phyloP scores from a whole-genome alignment of 768 basidiomycete species.

The Omphalotus guepiniiformis region DNA sequence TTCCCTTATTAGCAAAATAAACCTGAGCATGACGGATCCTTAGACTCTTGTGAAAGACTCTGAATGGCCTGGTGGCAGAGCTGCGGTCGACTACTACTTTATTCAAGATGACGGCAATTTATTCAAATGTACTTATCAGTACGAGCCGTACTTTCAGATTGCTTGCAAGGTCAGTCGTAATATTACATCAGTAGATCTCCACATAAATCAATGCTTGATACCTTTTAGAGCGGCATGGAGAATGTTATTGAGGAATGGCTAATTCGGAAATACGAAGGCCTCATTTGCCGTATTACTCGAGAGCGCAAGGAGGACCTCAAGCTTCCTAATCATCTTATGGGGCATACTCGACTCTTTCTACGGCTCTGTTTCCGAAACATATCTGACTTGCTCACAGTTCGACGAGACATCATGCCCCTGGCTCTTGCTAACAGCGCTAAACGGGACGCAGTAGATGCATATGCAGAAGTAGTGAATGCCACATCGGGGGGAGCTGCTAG shows the following conservation, averaged over 20 bases:
- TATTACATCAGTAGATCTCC: neutral
- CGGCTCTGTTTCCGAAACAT: conserved; percentile 90
- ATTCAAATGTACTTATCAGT: conserved; percentile 91
- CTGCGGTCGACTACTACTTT: conserved; percentile 95
- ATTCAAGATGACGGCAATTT: conserved; percentile 94
- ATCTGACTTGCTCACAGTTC: conserved; percentile 83
- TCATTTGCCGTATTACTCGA: conserved; percentile 73
- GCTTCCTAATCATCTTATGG: conserved; percentile 94
- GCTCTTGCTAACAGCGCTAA: conserved; percentile 89
- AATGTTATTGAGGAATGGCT: conserved; percentile 94
- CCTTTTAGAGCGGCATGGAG: conserved; percentile 71
- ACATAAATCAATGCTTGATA: conserved; percentile 6
- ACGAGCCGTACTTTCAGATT: conserved; percentile 94
- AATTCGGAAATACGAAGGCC: conserved; percentile 87
- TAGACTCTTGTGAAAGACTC: conserved; percentile 87
- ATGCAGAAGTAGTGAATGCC: conserved; percentile 90
- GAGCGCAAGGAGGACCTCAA: conserved; percentile 91
- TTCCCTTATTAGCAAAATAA: neutral
- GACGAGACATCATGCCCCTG: conserved; percentile 85
- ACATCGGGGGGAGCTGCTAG: conserved; percentile 55
- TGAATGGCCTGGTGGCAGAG: conserved; percentile 76
- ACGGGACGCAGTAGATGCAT: conserved; percentile 93
- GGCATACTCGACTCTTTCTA: conserved; percentile 86
- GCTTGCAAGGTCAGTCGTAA: conserved; percentile 75
- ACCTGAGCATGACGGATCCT: conserved; percentile 3